Percentiles rank a stretch among this genome's conserved stretches.
Conservation (phyloP, 441 rosid species). For the Gossypium gossypioides region DNA sequence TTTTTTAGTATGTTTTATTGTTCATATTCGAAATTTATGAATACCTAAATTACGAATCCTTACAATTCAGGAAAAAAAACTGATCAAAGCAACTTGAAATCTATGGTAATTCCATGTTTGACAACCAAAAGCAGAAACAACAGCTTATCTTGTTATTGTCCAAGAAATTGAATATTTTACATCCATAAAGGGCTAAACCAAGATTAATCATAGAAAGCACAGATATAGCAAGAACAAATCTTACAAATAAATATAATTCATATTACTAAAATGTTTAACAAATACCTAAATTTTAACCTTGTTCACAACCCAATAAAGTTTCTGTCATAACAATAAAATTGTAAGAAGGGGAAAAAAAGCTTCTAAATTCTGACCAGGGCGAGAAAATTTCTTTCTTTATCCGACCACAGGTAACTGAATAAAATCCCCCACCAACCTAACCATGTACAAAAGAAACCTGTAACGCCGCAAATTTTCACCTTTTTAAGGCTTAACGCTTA, state of each 20-base stretch:
- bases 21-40: too few species aligned
- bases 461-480: slow-evolving; percentile 4
- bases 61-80: not conserved
- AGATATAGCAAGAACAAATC: not conserved
- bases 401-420: slow-evolving; percentile 8
- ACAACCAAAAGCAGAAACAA: not conserved
- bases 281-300: not conserved
- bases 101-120: not conserved
- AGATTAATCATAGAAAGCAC: not conserved
- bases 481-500: not conserved
- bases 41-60: too few species aligned
- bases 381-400: not conserved
- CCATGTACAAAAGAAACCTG: slow-evolving; percentile 26
- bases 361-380: slow-evolving; percentile 5
- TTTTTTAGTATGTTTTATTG: not conserved
- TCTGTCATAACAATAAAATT: not conserved
- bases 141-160: not conserved
- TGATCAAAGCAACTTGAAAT: not conserved
- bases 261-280: not conserved
- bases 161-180: not conserved
- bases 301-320: not conserved
- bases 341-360: not conserved
- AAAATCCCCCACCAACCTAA: slow-evolving; percentile 19
- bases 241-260: not conserved
- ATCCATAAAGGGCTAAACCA: not conserved